Conservation (phyloP, 495 filamentous ascomycete genomes). For the Daldinia grandis region DNA sequence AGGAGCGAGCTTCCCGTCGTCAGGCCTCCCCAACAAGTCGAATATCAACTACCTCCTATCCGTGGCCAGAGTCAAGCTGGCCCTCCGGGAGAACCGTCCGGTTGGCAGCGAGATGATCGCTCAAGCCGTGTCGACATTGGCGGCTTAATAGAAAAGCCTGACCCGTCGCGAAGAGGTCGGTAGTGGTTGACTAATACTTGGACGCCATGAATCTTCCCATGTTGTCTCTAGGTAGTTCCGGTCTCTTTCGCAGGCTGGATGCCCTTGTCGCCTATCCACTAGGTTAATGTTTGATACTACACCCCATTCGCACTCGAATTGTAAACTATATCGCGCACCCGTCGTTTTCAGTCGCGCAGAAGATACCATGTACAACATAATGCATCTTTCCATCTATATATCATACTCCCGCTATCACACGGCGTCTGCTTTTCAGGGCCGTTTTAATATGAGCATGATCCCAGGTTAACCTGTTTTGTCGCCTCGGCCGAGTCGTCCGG, state of each 20-base stretch:
- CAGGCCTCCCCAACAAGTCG: conserved; percentile 48
- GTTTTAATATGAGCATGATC: conserved; percentile 36
- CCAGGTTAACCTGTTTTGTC: conserved; percentile 10
- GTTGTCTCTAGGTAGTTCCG: conserved; percentile 8
- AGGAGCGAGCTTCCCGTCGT: conserved; percentile 54
- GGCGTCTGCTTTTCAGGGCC: conserved; percentile 24
- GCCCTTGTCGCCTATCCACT: conserved; percentile 17
- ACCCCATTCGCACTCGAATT: conserved; percentile 36
- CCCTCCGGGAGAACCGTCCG: conserved; percentile 44
- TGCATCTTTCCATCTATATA: conserved; percentile 46
- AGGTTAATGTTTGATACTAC: conserved; percentile 38
- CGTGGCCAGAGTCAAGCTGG: conserved; percentile 52
- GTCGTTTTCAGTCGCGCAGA: conserved; percentile 41
- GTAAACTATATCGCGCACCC: conserved; percentile 41
- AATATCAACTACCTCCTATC: conserved; percentile 63
- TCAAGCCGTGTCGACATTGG: conserved; percentile 62
- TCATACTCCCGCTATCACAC: conserved; percentile 26
- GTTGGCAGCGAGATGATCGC: conserved; percentile 55
- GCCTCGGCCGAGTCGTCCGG: not conserved
- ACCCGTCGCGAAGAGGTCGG: conserved; percentile 42
- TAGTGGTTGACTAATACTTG: conserved; percentile 26
- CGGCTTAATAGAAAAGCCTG: conserved; percentile 59
- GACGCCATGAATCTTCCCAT: conserved; percentile 2
- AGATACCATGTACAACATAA: conserved; percentile 52
- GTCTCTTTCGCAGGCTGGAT: conserved; percentile 1